A percentile compares a stretch with the other conserved stretches of the same genome.
Evolutionary conservation across 768 basidiomycete genomes (phyloP).

Genomic region (Pisolithus albus): DNA sequence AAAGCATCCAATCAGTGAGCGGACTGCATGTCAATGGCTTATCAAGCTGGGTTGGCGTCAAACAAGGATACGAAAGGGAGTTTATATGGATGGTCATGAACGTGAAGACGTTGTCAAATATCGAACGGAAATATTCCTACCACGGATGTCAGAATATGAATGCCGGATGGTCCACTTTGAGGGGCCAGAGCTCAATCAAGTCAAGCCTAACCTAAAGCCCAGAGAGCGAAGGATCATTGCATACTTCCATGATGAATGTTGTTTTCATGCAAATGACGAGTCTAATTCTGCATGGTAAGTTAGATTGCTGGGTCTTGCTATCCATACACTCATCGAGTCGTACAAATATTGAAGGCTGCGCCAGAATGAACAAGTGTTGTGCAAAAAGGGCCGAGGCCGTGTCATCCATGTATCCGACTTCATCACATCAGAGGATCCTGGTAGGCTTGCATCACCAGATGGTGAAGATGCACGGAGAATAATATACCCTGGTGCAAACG

Average conservation of each 20-base stretch:
- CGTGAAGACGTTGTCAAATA: not conserved
- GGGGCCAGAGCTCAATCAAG: not conserved
- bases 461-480: slow-evolving; percentile 23
- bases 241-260: slow-evolving; percentile 3
- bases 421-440: slow-evolving; percentile 20
- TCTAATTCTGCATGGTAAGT: slow-evolving; percentile 16
- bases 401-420: slow-evolving; percentile 37
- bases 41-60: slow-evolving; percentile 9
- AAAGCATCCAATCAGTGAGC: not conserved
- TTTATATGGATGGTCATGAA: slow-evolving; percentile 16
- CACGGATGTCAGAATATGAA: not conserved
- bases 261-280: slow-evolving; percentile 23
- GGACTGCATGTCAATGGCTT: not conserved
- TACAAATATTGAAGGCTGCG: not conserved
- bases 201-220: not conserved
- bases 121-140: not conserved
- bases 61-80: slow-evolving; percentile 3
- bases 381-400: slow-evolving; percentile 16
- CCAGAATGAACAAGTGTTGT: not conserved
- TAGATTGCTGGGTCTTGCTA: not conserved
- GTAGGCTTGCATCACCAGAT: not conserved
- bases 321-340: not conserved
- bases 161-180: not conserved
- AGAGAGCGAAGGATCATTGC: not conserved
- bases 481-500: slow-evolving; percentile 15